A percentile compares a stretch with the other conserved stretches of the same genome.
These are phyloP conservation scores for Alternaria dauci DNA, from an alignment of 2,329 filamentous ascomycete species.

Conservation along the genomic window DNA sequence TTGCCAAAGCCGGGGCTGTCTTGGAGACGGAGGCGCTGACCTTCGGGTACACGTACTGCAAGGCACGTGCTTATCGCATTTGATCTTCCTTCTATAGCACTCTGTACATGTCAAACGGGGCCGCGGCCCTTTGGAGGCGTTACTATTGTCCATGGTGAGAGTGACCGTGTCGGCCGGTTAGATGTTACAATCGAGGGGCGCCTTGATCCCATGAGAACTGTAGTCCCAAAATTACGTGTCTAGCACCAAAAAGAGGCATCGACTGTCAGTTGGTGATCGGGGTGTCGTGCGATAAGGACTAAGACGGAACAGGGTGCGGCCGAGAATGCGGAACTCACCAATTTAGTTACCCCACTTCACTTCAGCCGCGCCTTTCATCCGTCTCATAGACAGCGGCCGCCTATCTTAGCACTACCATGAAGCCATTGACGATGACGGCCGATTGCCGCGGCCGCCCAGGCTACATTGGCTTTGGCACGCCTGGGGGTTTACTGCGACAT, in stretches of 20 bases:
- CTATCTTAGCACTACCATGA: neutral
- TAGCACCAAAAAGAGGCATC: neutral
- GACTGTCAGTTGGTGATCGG: neutral
- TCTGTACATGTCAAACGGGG: conserved; percentile 39
- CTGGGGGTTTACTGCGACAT: neutral
- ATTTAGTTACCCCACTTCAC: conserved; percentile 11
- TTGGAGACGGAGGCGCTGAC: conserved; percentile 18
- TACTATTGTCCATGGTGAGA: conserved; percentile 17
- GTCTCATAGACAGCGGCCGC: neutral
- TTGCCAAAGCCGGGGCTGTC: neutral
- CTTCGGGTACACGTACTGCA: conserved; percentile 53
- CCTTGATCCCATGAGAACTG: neutral
- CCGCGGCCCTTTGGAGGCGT: conserved; percentile 18
- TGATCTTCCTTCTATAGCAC: conserved; percentile 47
- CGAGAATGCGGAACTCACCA: conserved; percentile 3
- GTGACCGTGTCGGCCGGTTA: neutral
- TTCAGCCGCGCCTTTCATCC: neutral
- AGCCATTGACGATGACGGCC: conserved; percentile 2
- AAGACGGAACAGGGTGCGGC: conserved; percentile 8
- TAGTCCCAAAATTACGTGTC: neutral
- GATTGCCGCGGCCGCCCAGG: conserved; percentile 5
- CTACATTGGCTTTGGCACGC: neutral
- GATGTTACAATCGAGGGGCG: neutral
- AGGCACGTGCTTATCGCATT: conserved; percentile 54
- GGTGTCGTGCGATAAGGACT: neutral